Evolutionary conservation across 257 asterid species (phyloP).

Genomic region (Henckelia pumila): DNA sequence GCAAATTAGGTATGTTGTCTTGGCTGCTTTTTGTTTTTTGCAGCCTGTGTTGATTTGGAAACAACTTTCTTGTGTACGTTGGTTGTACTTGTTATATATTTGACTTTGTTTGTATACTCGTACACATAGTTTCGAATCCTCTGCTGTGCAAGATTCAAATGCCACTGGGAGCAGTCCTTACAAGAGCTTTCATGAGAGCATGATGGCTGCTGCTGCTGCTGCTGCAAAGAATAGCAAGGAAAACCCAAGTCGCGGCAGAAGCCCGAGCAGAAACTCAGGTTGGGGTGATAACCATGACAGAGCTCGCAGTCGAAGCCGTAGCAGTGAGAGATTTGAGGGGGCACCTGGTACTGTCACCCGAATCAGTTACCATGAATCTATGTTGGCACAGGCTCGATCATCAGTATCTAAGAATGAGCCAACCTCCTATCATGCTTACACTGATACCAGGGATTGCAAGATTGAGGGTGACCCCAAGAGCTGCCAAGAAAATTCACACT

Average conservation of each 20-base stretch:
- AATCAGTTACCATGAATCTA: slow-evolving; percentile 51
- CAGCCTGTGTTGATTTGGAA: not conserved
- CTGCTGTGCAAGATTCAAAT: not conserved
- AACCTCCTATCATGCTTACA: slow-evolving; percentile 11
- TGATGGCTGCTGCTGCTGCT: slow-evolving; percentile 28
- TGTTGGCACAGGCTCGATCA: slow-evolving; percentile 37
- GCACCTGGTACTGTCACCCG: slow-evolving; percentile 29
- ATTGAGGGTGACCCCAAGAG: not conserved
- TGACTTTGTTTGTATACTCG: not conserved
- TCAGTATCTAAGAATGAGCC: not conserved
- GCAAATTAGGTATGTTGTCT: slow-evolving; percentile 45
- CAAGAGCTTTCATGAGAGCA: slow-evolving; percentile 54
- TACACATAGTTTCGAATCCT: slow-evolving; percentile 33
- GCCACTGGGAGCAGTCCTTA: slow-evolving; percentile 36
- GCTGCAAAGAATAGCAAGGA: slow-evolving; percentile 38
- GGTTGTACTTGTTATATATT: not conserved
- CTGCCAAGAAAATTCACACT: not conserved
- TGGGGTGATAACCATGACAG: slow-evolving; percentile 41
- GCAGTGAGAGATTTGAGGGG: slow-evolving; percentile 51
- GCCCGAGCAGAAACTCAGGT: slow-evolving; percentile 51
- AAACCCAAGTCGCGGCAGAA: slow-evolving; percentile 46
- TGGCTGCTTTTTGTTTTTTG: not conserved
- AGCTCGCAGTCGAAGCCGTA: slow-evolving; percentile 38
- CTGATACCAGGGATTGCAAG: slow-evolving; percentile 18
- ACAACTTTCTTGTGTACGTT: not conserved